phyloP scores from a whole-genome alignment of 768 basidiomycete species.

The Auricularia heimuer region DNA sequence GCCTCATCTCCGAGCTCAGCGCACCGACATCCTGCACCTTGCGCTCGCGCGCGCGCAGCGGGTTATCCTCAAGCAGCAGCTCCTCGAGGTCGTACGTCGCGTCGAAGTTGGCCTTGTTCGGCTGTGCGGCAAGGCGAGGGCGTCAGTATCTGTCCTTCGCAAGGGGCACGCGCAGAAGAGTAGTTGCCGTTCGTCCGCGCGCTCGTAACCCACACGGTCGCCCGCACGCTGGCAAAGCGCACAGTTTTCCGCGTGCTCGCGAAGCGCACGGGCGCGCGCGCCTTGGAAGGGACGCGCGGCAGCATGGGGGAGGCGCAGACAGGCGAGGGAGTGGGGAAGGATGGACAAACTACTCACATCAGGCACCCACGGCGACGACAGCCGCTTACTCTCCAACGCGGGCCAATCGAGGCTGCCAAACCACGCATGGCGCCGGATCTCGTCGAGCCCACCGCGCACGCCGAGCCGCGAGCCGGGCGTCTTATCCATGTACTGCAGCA shows the following conservation, averaged over 20 bases:
- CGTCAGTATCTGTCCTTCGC: constrained; percentile 24
- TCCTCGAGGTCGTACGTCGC: constrained; percentile 96
- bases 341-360: constrained; percentile 40
- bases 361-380: constrained; percentile 78
- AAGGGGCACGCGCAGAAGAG: too few relatives aligned
- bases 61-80: constrained; percentile 95
- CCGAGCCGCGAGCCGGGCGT: constrained; percentile 64
- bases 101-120: constrained; percentile 97
- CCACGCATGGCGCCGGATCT: constrained; percentile 80
- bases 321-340: too few relatives aligned
- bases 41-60: constrained; percentile 88
- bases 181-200: too few relatives aligned
- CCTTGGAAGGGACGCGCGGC: too few relatives aligned
- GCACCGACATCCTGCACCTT: constrained; percentile 78
- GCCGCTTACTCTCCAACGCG: constrained; percentile 48
- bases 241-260: too few relatives aligned
- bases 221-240: too few relatives aligned
- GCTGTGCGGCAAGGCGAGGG: constrained; percentile 34
- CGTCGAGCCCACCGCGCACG: constrained; percentile 60
- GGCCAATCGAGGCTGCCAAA: constrained; percentile 77
- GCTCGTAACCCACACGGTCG: too few relatives aligned
- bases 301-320: too few relatives aligned
- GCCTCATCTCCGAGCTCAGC: constrained; percentile 86
- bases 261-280: too few relatives aligned
- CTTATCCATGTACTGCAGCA: constrained; percentile 50